Base-by-base conservation (phyloP, 768 basidiomycete species). In the Trametopsis cervina region DNA sequence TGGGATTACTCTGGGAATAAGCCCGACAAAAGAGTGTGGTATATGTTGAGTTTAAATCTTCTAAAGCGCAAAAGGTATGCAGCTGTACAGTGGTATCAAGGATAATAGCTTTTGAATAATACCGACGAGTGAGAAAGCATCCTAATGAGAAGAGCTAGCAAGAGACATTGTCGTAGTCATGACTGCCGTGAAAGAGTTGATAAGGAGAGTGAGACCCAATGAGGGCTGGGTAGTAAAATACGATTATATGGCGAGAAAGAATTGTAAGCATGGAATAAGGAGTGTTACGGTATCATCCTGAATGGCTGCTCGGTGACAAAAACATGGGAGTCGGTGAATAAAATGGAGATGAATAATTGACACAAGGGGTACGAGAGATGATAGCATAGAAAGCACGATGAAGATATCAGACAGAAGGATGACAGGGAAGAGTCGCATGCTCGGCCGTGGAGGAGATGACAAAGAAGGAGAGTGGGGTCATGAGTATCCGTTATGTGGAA, bases 241-340 rank as follows among this genome's bases (percentile, higher is more conserved):
- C 18, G 24, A 44, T 45, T 40, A 26, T 42, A 35, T 47, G 44
- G 23, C 18, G 51, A 40, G 36, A 44, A 40, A 37, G 47, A 29
- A 41, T 33, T 29, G 44, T 25, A 44, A 55, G 51, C 49, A 57
- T 53, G 53, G 58, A 54, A 57, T 57, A 58, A 58, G 46, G 59
- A 58, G 57, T 55, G 60, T 59, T 63, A 63, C 58, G 61, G 61
- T 63, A 63, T 63, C 61, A 47, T 61, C 54, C 44, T 52, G 50
- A 53, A 57, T 54, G 57, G 60, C 56, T 59, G 60, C 57, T 59
- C 54, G 39, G 53, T 58, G 57, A 54, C 54, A 58, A 52, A 53
- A 54, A 51, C 46, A 49, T 17, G 33, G 18, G 41, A 40, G 49
- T 46, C 29, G 29, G 15, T 33, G 29, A 44, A 26, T 42, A 45